These are phyloP conservation scores for Nannizzia gypsea DNA, from an alignment of 2,329 filamentous ascomycete species.

Conservation along the genomic window DNA sequence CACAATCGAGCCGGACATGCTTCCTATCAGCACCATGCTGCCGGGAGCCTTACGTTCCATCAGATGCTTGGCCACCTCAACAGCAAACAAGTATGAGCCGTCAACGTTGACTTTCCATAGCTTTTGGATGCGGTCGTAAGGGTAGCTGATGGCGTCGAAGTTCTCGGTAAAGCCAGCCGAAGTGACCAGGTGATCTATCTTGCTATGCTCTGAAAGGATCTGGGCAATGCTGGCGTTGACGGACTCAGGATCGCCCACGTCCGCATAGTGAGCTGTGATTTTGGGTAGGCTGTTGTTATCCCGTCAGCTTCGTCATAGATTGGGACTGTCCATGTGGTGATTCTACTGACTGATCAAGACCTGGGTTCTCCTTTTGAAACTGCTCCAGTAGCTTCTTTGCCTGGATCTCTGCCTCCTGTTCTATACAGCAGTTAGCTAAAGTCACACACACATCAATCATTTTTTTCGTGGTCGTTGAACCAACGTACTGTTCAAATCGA, in stretches of 20 bases:
- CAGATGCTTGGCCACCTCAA: slow-evolving; percentile 71
- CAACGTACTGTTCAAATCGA: slow-evolving; percentile 76
- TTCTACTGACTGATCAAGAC: slow-evolving; percentile 49
- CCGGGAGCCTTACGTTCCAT: slow-evolving; percentile 69
- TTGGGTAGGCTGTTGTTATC: slow-evolving; percentile 50
- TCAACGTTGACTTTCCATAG: slow-evolving; percentile 91
- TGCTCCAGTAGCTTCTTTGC: slow-evolving; percentile 60
- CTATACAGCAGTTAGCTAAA: slow-evolving; percentile 32
- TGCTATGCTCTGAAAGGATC: slow-evolving; percentile 58
- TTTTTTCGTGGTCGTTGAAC: not conserved
- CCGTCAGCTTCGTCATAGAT: not conserved
- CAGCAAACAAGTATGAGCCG: slow-evolving; percentile 82
- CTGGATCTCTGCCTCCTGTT: slow-evolving; percentile 71
- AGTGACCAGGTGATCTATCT: slow-evolving; percentile 84
- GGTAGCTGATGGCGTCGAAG: slow-evolving; percentile 82
- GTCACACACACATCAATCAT: too few species aligned
- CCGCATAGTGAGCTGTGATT: slow-evolving; percentile 80
- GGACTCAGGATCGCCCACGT: slow-evolving; percentile 69
- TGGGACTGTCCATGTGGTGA: not conserved
- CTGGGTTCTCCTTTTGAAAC: slow-evolving; percentile 70
- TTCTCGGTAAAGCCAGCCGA: slow-evolving; percentile 97
- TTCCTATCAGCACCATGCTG: slow-evolving; percentile 88
- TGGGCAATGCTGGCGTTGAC: slow-evolving; percentile 63
- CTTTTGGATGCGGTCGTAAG: slow-evolving; percentile 80
- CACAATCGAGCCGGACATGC: slow-evolving; percentile 88